These are phyloP conservation scores for Rhododendron kiyosumense DNA, from an alignment of 148 eudicot species.

Conservation along the genomic window DNA sequence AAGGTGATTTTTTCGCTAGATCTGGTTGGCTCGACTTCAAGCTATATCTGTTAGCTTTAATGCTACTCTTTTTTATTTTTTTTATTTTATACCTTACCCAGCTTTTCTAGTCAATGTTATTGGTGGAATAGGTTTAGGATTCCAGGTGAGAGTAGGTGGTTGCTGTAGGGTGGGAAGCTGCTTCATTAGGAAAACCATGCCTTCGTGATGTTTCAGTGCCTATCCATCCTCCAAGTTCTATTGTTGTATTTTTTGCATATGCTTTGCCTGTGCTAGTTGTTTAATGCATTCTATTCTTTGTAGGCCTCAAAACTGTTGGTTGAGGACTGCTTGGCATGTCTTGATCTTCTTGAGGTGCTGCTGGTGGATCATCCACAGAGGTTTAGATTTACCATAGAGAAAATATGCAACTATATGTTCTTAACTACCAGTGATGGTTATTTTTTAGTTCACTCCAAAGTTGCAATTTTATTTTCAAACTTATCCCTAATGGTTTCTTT, in stretches of 20 bases:
- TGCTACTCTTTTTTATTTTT: neutral
- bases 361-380: slow-evolving; percentile 81
- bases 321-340: slow-evolving; percentile 79
- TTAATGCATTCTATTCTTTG: slow-evolving; percentile 1
- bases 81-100: neutral
- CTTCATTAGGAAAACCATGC: neutral
- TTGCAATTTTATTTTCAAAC: neutral
- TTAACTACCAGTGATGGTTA: neutral
- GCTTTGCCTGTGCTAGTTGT: neutral
- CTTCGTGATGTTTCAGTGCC: neutral
- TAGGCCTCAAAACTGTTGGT: slow-evolving; percentile 70
- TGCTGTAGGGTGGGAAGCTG: neutral
- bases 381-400: slow-evolving; percentile 23
- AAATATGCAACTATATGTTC: neutral
- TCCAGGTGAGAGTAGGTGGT: neutral
- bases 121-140: neutral
- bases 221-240: neutral
- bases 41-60: neutral
- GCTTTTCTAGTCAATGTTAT: neutral
- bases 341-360: slow-evolving; percentile 79
- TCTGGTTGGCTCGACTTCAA: neutral
- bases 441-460: neutral
- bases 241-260: neutral
- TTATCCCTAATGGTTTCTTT: neutral
- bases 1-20: neutral